Conservation (phyloP, 352 stramenopile genomes). For the Phytopythium cucurbitacearum region DNA sequence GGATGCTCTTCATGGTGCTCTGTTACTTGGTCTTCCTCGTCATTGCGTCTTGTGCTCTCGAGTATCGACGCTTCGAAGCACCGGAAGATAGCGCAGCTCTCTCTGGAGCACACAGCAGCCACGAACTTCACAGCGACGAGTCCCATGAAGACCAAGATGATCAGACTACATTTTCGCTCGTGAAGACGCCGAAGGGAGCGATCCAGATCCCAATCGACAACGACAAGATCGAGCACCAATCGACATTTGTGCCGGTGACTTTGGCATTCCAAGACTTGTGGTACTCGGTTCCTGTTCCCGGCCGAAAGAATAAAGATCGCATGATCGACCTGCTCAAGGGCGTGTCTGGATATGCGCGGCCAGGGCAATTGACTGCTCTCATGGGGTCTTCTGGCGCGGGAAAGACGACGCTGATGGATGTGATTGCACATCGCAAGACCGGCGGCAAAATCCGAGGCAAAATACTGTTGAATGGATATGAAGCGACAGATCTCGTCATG, state of each 20-base stretch:
- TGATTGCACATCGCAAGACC: slow-evolving; percentile 33
- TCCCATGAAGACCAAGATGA: no score
- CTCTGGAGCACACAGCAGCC: slow-evolving; percentile 3
- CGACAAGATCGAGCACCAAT: slow-evolving; percentile 8
- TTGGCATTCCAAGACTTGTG: slow-evolving; percentile 38
- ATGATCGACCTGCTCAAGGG: slow-evolving; percentile 79
- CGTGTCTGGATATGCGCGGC: slow-evolving; percentile 47
- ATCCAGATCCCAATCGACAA: slow-evolving; percentile 11
- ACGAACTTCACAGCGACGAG: neutral
- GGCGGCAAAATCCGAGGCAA: slow-evolving; percentile 29
- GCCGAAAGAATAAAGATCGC: slow-evolving; percentile 22
- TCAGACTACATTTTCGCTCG: slow-evolving; percentile 5
- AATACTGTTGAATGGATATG: slow-evolving; percentile 50
- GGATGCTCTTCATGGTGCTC: slow-evolving; percentile 27
- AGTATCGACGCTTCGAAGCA: slow-evolving; percentile 26
- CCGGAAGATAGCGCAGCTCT: slow-evolving; percentile 9
- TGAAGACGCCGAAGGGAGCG: slow-evolving; percentile 18
- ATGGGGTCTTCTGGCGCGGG: slow-evolving; percentile 55
- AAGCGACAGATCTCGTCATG: slow-evolving; percentile 38
- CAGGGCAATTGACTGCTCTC: slow-evolving; percentile 50
- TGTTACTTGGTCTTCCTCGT: slow-evolving; percentile 33
- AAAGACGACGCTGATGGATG: slow-evolving; percentile 34
- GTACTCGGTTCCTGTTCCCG: slow-evolving; percentile 32
- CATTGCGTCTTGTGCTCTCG: slow-evolving; percentile 20
- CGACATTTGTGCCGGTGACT: slow-evolving; percentile 30